A percentile compares a stretch with the other conserved stretches of the same genome.
These are phyloP conservation scores for Anacardium occidentale DNA, from an alignment of 345 rosid species.

Conservation along the genomic window DNA sequence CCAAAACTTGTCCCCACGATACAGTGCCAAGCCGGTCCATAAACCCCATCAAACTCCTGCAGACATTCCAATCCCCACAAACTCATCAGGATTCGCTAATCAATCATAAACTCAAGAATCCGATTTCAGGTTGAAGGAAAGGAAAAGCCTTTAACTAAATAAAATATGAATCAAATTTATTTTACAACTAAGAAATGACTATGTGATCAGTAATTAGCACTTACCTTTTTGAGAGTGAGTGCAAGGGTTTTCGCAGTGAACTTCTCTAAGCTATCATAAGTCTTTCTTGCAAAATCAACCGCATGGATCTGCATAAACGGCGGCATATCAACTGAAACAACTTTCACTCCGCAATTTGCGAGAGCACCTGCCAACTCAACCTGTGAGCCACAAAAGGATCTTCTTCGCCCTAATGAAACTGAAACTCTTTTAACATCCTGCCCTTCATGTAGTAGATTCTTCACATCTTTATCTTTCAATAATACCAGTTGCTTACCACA, in stretches of 20 bases:
- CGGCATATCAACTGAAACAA: constrained; percentile 76
- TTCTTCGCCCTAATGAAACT: constrained; percentile 42
- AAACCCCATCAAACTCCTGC: constrained; percentile 61
- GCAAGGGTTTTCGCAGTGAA: constrained; percentile 68
- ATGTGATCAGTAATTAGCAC: not conserved
- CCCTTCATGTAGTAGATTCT: constrained; percentile 23
- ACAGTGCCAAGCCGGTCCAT: constrained; percentile 72
- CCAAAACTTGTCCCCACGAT: constrained; percentile 66
- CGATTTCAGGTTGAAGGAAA: not conserved
- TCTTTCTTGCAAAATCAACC: constrained; percentile 61
- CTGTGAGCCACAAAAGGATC: constrained; percentile 48
- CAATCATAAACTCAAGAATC: constrained; percentile 11
- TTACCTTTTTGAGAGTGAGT: constrained; percentile 63
- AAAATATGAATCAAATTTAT: not conserved
- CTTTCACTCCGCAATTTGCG: constrained; percentile 58
- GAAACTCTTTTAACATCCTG: constrained; percentile 34
- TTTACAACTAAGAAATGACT: not conserved
- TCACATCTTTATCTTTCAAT: constrained; percentile 21
- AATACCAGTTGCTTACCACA: constrained; percentile 5
- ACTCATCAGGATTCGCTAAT: constrained; percentile 3
- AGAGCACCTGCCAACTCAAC: constrained; percentile 53
- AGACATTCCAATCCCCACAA: constrained; percentile 15
- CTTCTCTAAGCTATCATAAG: constrained; percentile 67
- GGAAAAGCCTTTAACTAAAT: not conserved
- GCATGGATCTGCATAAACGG: constrained; percentile 87